Conservation (phyloP, 768 basidiomycete genomes). For the Chalciporus pseudorubinellus region DNA sequence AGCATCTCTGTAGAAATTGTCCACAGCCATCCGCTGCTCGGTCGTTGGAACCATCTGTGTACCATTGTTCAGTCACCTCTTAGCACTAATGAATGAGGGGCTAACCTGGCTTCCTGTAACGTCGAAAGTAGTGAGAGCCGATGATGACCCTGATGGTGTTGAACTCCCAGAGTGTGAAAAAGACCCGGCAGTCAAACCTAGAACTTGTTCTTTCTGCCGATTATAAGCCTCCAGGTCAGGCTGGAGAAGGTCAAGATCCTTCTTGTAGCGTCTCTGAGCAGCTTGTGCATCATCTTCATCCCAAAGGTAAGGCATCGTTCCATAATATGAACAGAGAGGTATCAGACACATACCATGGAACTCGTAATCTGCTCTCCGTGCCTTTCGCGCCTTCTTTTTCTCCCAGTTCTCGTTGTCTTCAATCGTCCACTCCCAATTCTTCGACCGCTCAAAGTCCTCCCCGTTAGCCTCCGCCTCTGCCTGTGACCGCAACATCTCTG, state of each 20-base stretch:
- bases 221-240: conserved; percentile 87
- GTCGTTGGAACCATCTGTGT: conserved; percentile 50
- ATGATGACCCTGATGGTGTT: conserved; percentile 30
- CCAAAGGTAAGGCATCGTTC: neutral
- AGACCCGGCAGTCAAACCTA: conserved; percentile 72
- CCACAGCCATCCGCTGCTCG: conserved; percentile 66
- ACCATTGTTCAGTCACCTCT: conserved; percentile 8
- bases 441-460: conserved; percentile 94
- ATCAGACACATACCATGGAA: conserved; percentile 71
- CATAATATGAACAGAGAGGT: neutral
- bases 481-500: conserved; percentile 80
- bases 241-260: conserved; percentile 84
- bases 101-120: conserved; percentile 42
- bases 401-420: conserved; percentile 32
- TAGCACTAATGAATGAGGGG: conserved; percentile 12
- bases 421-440: conserved; percentile 75
- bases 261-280: conserved; percentile 87
- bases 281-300: conserved; percentile 82
- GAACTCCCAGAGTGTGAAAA: conserved; percentile 43
- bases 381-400: conserved; percentile 70
- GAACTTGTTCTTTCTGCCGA: conserved; percentile 80
- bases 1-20: conserved; percentile 89
- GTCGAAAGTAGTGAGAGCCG: conserved; percentile 49
- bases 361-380: conserved; percentile 80
- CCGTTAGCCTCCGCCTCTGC: conserved; percentile 88